A percentile compares a stretch with the other conserved stretches of the same genome.
phyloP scores from a whole-genome alignment of 1,139 yeast species.

The Lodderomyces orthopsilosis region DNA sequence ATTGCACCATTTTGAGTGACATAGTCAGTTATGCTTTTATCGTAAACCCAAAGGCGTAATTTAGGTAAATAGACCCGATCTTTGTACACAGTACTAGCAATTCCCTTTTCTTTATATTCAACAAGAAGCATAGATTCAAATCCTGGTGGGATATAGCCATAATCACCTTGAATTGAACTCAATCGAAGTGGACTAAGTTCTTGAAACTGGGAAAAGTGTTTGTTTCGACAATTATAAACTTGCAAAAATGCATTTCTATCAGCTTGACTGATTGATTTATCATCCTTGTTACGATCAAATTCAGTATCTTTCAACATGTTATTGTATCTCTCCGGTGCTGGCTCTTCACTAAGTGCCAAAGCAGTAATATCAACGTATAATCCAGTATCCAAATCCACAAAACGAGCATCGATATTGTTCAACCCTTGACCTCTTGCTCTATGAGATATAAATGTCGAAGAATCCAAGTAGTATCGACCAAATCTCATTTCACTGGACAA shows the following conservation, averaged over 20 bases:
- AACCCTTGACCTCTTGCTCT: constrained; percentile 36
- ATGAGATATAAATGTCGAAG: constrained; percentile 35
- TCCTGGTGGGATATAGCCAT: constrained; percentile 31
- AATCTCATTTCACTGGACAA: constrained; percentile 20
- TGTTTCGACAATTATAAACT: constrained; percentile 46
- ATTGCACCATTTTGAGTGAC: constrained; percentile 8
- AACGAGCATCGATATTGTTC: constrained; percentile 80
- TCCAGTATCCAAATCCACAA: constrained; percentile 75
- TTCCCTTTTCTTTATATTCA: constrained; percentile 29
- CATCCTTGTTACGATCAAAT: constrained; percentile 9
- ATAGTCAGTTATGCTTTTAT: constrained; percentile 19
- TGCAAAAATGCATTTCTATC: constrained; percentile 22
- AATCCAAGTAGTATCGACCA: constrained; percentile 43
- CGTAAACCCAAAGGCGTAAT: constrained; percentile 30
- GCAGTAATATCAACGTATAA: constrained; percentile 70
- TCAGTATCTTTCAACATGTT: constrained; percentile 10
- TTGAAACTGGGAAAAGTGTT: constrained; percentile 34
- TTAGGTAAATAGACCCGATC: constrained; percentile 22
- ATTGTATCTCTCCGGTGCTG: constrained; percentile 30
- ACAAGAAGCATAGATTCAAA: constrained; percentile 24
- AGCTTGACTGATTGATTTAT: constrained; percentile 16
- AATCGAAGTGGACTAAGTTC: constrained; percentile 34
- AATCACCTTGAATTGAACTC: constrained; percentile 33
- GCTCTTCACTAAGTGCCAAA: constrained; percentile 38
- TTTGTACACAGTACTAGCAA: constrained; percentile 24